These are phyloP conservation scores for Coemansia sp. DNA, from an alignment of 192 early-diverging fungal genomes.

Conservation along the genomic window DNA sequence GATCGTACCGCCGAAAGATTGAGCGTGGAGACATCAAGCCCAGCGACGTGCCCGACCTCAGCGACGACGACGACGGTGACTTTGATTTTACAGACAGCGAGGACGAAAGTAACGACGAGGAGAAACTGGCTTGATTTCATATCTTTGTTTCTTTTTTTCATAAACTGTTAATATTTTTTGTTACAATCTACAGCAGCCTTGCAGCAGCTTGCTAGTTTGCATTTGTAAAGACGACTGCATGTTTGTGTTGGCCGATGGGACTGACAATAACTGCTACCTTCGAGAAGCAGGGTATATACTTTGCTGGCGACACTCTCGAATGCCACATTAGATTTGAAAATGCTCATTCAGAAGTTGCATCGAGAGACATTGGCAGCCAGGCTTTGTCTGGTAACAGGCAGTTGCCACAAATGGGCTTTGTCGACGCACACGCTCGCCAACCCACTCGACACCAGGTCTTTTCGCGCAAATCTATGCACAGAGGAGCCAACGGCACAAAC, in stretches of 20 bases:
- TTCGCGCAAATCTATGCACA: conserved; percentile 10
- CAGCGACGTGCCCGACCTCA: conserved; percentile 27
- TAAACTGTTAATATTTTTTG: neutral
- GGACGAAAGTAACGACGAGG: conserved; percentile 18
- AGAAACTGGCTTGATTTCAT: neutral
- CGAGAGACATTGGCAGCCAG: neutral
- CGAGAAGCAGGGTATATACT: conserved; percentile 52
- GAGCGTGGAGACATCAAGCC: conserved; percentile 72
- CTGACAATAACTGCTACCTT: conserved; percentile 54
- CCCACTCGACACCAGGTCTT: conserved; percentile 5
- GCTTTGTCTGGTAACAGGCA: neutral
- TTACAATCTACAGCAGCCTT: neutral
- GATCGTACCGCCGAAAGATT: conserved; percentile 77
- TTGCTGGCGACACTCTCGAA: conserved; percentile 54
- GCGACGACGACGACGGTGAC: conserved; percentile 44
- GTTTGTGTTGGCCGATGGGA: conserved; percentile 33
- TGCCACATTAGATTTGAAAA: conserved; percentile 53
- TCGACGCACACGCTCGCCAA: neutral
- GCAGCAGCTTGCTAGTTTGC: neutral
- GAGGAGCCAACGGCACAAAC: neutral
- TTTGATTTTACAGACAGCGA: conserved; percentile 52
- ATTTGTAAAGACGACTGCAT: neutral
- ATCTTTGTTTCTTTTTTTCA: neutral
- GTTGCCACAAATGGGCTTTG: conserved; percentile 6
- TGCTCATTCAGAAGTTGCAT: conserved; percentile 18